These are phyloP conservation scores for Sclerotinia glacialis DNA, from an alignment of 2,329 filamentous ascomycete species.

Conservation along the genomic window DNA sequence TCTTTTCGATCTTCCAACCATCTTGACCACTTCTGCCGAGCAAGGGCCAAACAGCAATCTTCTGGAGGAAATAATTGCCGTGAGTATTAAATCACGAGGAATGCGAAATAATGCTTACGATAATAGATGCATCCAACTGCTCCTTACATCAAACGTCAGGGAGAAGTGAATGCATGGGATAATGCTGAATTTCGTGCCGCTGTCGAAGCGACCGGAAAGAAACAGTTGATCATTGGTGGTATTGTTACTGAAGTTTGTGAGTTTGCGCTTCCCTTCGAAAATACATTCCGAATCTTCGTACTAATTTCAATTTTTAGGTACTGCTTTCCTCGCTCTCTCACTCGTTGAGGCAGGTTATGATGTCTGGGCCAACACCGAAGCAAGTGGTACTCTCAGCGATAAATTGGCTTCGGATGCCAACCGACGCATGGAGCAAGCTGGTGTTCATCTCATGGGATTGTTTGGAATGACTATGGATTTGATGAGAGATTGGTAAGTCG, in stretches of 20 bases:
- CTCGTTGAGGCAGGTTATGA: conserved; percentile 68
- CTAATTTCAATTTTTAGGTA: conserved; percentile 45
- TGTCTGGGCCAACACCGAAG: conserved; percentile 72
- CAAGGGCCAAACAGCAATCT: conserved; percentile 66
- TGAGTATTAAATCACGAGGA: conserved; percentile 4
- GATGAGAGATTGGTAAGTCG: conserved; percentile 35
- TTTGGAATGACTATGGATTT: conserved; percentile 37
- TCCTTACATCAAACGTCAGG: conserved; percentile 63
- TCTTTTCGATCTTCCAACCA: conserved; percentile 64
- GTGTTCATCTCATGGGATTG: conserved; percentile 51
- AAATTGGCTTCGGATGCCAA: conserved; percentile 64
- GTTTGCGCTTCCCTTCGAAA: conserved; percentile 22
- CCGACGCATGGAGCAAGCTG: conserved; percentile 62
- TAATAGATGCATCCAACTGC: conserved; percentile 58
- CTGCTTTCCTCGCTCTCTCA: conserved; percentile 69
- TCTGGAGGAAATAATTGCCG: conserved; percentile 63
- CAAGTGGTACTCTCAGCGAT: conserved; percentile 61
- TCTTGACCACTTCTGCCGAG: conserved; percentile 69
- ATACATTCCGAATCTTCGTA: background rate
- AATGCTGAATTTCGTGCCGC: conserved; percentile 66
- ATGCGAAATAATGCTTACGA: background rate
- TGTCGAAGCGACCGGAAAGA: conserved; percentile 61
- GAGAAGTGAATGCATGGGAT: conserved; percentile 77
- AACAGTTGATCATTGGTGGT: conserved; percentile 68
- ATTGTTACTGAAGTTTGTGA: conserved; percentile 72